Evolutionary conservation across 106 monocot species (phyloP), one percentile per base, ranked within the genome.

Genomic region (Dendrobium catenatum): DNA sequence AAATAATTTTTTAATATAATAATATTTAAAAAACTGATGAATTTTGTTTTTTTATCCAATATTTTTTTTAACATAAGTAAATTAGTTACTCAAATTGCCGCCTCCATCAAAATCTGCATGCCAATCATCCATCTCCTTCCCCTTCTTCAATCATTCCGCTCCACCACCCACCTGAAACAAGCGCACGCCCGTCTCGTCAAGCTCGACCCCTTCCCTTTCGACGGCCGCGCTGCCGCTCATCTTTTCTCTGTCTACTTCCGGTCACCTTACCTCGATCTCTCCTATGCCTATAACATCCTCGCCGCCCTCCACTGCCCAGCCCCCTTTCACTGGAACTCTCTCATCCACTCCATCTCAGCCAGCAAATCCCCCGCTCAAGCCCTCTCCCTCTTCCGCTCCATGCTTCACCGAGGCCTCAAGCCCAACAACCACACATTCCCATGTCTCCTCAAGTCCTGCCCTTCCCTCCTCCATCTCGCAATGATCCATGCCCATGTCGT

Each of bases 391-490:
- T 83, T 68, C 72, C 61, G 70, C 5, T 83, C 41, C 72, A 78
- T 78, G 68, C 78, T 78, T 54, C 6, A 1, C 48, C 7, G 51
- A 24, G 49, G 55, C 40, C 26, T 43, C 20, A 26, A 20, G 2
- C 83, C 83, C 54, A 78, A 78, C 55, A 80, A 91, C 83, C 86
- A 61, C 80, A 91, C 88, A 2, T 88, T 82, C 72, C 86, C 91
- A 0, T 86, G 79, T 31, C 20, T 86, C 6, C 17, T 91, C 40
- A 88, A 85, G 55, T 51, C 88, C 3, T 84, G 82, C 84, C 40
- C 81, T 13, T 58, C 47, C 1, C 29, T 74, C 31, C 11, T 41
- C 20, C 76, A 67, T n/a, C 80, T 84, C 0, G 27, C 64, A 2
- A 40, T 72, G 17, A 15, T 88, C 16, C 91, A 91, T 75, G 55